phyloP scores from a whole-genome alignment of 2,329 filamentous ascomycete genomes.

The Dryadomyces quercus-mongolicae region DNA sequence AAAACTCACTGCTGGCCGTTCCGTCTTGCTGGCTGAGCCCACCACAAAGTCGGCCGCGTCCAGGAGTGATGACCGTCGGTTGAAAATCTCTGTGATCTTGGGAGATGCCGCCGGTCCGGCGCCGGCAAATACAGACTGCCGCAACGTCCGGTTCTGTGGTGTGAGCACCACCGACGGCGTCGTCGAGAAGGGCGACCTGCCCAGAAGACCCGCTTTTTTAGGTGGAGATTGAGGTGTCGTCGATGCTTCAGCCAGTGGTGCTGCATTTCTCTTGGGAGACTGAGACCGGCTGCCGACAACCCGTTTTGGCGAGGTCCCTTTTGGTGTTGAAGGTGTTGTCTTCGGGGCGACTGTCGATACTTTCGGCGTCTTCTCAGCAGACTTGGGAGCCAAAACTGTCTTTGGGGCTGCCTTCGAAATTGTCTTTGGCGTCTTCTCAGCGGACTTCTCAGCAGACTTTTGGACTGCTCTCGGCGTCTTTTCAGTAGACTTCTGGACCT shows the following conservation, averaged over 20 bases:
- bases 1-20: constrained; percentile 45
- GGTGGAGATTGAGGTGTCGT: constrained; percentile 20
- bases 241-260: constrained; percentile 14
- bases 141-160: neutral
- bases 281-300: constrained; percentile 15
- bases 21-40: constrained; percentile 22
- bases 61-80: constrained; percentile 58
- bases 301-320: constrained; percentile 8
- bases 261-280: constrained; percentile 13
- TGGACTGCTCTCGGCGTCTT: neutral
- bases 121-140: constrained; percentile 55
- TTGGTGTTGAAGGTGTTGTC: neutral
- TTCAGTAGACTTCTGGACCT: too few species aligned
- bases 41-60: constrained; percentile 56
- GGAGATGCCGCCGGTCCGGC: constrained; percentile 66
- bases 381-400: neutral
- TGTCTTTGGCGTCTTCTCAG: neutral
- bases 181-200: constrained; percentile 38
- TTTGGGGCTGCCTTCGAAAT: neutral
- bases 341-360: neutral
- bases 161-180: constrained; percentile 50
- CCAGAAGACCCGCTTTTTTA: constrained; percentile 8
- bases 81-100: constrained; percentile 57
- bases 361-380: too few species aligned
- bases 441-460: neutral